phyloP scores from a whole-genome alignment of 2,329 filamentous ascomycete species.

The Sordariomycetes sp. region DNA sequence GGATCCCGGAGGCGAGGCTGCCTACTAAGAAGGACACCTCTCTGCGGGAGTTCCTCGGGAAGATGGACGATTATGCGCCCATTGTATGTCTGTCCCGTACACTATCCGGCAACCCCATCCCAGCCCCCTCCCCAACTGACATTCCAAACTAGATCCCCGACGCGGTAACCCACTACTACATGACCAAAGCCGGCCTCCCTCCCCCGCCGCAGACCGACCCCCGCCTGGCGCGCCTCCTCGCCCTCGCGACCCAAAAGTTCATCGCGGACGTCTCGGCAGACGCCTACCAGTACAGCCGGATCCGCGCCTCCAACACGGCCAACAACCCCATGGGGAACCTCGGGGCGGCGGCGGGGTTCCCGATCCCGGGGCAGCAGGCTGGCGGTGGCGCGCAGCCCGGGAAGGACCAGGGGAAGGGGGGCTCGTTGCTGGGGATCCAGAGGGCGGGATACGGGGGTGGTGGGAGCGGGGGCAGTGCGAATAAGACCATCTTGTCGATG shows the following conservation, averaged over 20 bases:
- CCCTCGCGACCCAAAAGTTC: conserved; percentile 97
- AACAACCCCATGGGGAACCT: conserved; percentile 88
- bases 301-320: conserved; percentile 75
- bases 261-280: conserved; percentile 95
- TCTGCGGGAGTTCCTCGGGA: conserved; percentile 79
- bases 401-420: conserved; percentile 43
- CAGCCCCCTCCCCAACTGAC: background rate
- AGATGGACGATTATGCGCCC: conserved; percentile 97
- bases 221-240: conserved; percentile 81
- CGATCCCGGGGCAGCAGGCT: conserved; percentile 48
- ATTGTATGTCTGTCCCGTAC: conserved; percentile 46
- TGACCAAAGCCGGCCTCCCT: conserved; percentile 87
- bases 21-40: conserved; percentile 84
- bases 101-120: background rate
- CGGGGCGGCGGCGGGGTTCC: conserved; percentile 59
- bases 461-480: conserved; percentile 77
- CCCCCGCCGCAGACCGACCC: conserved; percentile 84
- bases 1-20: conserved; percentile 43
- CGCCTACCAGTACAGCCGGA: conserved; percentile 94
- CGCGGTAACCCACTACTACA: conserved; percentile 94
- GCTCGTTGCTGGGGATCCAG: conserved; percentile 59
- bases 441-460: conserved; percentile 74
- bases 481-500: conserved; percentile 92
- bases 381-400: conserved; percentile 34
- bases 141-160: conserved; percentile 63